Conservation (phyloP, 2,329 filamentous ascomycete genomes). For the Fusarium pininemorale region DNA sequence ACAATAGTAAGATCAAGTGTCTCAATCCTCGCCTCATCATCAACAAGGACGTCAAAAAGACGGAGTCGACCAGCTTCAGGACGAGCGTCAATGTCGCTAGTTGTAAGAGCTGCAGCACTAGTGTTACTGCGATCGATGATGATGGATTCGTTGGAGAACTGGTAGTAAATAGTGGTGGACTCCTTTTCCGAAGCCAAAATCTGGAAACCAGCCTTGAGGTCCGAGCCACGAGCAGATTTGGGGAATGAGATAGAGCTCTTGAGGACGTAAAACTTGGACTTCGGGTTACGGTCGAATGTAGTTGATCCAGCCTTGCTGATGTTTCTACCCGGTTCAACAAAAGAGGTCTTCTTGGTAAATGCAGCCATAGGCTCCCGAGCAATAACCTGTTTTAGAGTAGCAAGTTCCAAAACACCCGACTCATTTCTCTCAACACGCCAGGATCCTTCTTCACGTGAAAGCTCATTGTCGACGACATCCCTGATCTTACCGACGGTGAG, state of each 20-base stretch:
- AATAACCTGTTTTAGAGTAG: conserved; percentile 51
- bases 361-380: conserved; percentile 48
- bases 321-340: conserved; percentile 38
- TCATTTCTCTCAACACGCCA: conserved; percentile 48
- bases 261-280: conserved; percentile 52
- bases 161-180: conserved; percentile 54
- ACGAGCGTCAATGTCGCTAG: conserved; percentile 49
- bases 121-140: conserved; percentile 53
- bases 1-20: conserved; percentile 52
- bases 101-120: conserved; percentile 52
- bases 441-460: conserved; percentile 50
- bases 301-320: conserved; percentile 22
- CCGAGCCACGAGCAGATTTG: conserved; percentile 43
- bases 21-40: conserved; percentile 46
- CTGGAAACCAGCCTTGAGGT: conserved; percentile 52
- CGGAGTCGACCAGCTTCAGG: conserved; percentile 51
- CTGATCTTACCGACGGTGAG: conserved; percentile 51
- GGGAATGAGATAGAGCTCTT: conserved; percentile 50
- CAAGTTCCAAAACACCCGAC: conserved; percentile 48
- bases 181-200: conserved; percentile 53
- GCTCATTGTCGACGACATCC: conserved; percentile 53
- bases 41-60: conserved; percentile 50
- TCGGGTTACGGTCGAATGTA: conserved; percentile 16
- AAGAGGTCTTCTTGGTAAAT: conserved; percentile 41
- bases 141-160: conserved; percentile 55